phyloP scores from a whole-genome alignment of 1,284 basidiomycete species.

The Athelia psychrophila region DNA sequence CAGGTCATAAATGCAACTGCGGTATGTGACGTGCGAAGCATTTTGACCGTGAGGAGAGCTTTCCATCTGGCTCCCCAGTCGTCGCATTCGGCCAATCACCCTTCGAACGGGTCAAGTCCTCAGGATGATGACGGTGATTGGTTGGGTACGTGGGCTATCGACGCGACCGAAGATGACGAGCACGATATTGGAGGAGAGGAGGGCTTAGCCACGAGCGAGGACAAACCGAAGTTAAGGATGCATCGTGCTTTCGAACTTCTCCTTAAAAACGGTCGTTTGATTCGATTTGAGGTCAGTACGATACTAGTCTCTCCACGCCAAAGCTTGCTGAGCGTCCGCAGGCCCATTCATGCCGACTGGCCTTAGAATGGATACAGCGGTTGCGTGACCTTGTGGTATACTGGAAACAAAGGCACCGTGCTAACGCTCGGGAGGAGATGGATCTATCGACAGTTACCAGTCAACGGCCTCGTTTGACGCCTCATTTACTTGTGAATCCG shows the following conservation, averaged over 20 bases:
- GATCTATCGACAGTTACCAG: constrained; percentile 56
- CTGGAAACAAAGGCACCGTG: constrained; percentile 71
- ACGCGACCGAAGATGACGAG: constrained; percentile 46
- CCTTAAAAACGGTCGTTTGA: constrained; percentile 62
- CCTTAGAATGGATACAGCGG: constrained; percentile 77
- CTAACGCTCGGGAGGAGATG: constrained; percentile 78
- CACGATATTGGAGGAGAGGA: constrained; percentile 71
- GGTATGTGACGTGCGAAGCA: constrained; percentile 65
- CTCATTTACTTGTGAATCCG: constrained; percentile 40
- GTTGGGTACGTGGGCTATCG: constrained; percentile 37
- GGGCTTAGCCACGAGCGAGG: constrained; percentile 37
- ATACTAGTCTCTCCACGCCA: not conserved
- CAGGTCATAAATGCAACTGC: constrained; percentile 69
- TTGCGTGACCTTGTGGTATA: constrained; percentile 68
- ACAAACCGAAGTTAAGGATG: constrained; percentile 52
- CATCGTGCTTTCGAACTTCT: constrained; percentile 77
- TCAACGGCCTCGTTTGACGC: constrained; percentile 54
- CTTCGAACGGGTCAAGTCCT: not conserved
- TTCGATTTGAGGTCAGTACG: constrained; percentile 71
- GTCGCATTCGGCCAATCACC: constrained; percentile 26
- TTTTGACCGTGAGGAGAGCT: constrained; percentile 64
- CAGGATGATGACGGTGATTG: constrained; percentile 34
- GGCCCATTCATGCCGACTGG: constrained; percentile 61
- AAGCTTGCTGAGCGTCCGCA: constrained; percentile 23
- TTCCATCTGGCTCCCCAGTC: constrained; percentile 41